Evolutionary conservation across 768 basidiomycete species (phyloP), one percentile per base, ranked within the genome.

Genomic region (Polyporus arcularius): DNA sequence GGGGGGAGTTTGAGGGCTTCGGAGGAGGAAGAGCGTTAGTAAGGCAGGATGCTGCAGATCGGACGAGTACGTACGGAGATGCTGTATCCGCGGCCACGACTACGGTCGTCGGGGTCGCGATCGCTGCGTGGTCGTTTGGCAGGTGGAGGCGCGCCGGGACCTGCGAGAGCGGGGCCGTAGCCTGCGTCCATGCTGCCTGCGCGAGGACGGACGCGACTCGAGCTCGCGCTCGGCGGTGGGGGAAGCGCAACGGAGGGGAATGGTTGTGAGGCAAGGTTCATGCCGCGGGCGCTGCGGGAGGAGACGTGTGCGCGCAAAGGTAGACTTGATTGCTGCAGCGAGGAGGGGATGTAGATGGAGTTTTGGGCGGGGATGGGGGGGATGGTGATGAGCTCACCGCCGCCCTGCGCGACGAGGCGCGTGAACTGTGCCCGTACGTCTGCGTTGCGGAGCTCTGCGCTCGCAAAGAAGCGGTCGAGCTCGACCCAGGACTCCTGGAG

Each of bases 371-470:
- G 0, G 69, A 30, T 51, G 62, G 56, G 16, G 61, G 50, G n/a
- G 54, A 66, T 45, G 32, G 78, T 70, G 26, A 79, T 76, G 62
- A 82, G 74, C 38, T 74, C 75, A 0, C 80, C 79, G n/a, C 78
- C 78, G 35, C 77, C 78, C 4, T 80, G 79, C 1, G 63, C 65
- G 45, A 85, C 72, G 62, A 82, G 73, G 14, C 81, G 75, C 2
- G 73, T 55, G 64, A 83, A 85, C 0, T 76, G 76, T 0, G 73
- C 71, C 28, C 86, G 77, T 2, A 82, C 83, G 46, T 88, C 85
- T 0, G 77, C 69, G 0, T 77, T 74, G 31, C 80, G 76, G 35
- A 76, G 41, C 43, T 86, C 84, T 61, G 84, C 57, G 53, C 72
- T 65, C 21, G 64, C 64, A 50, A 88, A 75, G 65, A 81, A 81